A percentile compares a stretch with the other conserved stretches of the same genome.
Conservation (phyloP, 208 protist genomes). For the Endotrypanum monterogeii region DNA sequence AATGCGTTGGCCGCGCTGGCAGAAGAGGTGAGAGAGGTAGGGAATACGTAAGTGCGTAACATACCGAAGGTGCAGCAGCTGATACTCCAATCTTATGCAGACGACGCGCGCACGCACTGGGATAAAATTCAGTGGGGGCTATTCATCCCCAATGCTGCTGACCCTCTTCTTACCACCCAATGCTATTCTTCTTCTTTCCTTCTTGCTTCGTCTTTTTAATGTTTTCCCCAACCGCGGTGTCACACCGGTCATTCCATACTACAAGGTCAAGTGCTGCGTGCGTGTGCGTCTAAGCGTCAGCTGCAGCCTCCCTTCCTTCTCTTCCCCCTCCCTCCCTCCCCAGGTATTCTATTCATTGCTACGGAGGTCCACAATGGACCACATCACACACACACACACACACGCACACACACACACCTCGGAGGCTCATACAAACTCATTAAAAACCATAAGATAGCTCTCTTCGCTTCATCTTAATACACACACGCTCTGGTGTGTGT, state of each 20-base stretch:
- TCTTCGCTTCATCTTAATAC: too few species aligned
- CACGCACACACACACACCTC: not conserved
- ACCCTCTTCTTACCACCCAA: not conserved
- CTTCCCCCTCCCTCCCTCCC: not conserved
- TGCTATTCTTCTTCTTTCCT: not conserved
- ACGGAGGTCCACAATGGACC: not conserved
- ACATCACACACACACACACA: conserved; percentile 1
- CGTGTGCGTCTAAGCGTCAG: not conserved
- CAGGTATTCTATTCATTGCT: too few species aligned
- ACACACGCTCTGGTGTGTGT: not conserved
- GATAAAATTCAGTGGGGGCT: too few species aligned
- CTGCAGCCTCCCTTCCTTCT: not conserved
- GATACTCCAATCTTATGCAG: too few species aligned
- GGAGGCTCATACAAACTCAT: too few species aligned
- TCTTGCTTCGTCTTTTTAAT: not conserved
- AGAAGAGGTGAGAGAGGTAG: too few species aligned
- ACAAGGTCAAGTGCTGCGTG: not conserved
- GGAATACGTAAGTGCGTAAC: too few species aligned
- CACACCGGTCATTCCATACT: not conserved
- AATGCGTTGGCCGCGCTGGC: too few species aligned
- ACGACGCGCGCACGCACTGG: not conserved
- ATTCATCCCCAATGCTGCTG: not conserved
- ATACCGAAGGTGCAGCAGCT: too few species aligned
- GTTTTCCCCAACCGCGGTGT: not conserved
- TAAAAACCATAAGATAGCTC: too few species aligned